These are phyloP conservation scores for Flaveria ramosissima DNA, from an alignment of 129 eudicot genomes.

Conservation along the genomic window DNA sequence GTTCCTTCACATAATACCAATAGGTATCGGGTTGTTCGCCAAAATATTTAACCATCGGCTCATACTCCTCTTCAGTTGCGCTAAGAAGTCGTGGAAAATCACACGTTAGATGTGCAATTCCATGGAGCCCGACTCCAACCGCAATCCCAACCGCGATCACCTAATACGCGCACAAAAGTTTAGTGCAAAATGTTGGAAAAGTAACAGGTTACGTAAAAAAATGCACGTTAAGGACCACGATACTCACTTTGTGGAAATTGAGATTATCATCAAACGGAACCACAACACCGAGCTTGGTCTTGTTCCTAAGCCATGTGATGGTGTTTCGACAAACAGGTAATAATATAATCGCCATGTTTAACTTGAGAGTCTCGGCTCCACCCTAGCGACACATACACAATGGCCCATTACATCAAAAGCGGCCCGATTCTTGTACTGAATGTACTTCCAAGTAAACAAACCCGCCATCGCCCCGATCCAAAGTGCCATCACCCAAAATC, in stretches of 20 bases:
- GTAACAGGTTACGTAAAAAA: neutral
- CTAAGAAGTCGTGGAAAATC: conserved; percentile 4
- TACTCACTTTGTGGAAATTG: conserved; percentile 13
- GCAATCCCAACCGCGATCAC: conserved; percentile 4
- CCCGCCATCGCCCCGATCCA: conserved; percentile 4
- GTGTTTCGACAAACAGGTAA: conserved; percentile 19
- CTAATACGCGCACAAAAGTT: neutral
- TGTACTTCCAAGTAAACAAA: conserved; percentile 7
- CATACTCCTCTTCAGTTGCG: neutral
- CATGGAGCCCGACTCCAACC: conserved; percentile 1
- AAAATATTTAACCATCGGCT: conserved; percentile 2
- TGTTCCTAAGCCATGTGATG: conserved; percentile 18
- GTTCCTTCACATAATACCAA: neutral
- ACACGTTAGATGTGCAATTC: neutral
- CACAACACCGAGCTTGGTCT: conserved; percentile 14
- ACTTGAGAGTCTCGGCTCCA: conserved; percentile 4
- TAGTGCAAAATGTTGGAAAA: neutral
- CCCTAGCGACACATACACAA: conserved; percentile 3
- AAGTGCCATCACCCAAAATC: conserved; percentile 7
- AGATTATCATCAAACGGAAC: conserved; percentile 9
- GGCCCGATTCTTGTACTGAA: conserved; percentile 10
- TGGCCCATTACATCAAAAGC: conserved; percentile 18
- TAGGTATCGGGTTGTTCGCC: conserved; percentile 11
- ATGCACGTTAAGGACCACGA: neutral
- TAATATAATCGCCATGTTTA: conserved; percentile 15